Percentiles rank a stretch among this genome's conserved stretches.
phyloP scores from a whole-genome alignment of 345 rosid species.

The Hevea brasiliensis region DNA sequence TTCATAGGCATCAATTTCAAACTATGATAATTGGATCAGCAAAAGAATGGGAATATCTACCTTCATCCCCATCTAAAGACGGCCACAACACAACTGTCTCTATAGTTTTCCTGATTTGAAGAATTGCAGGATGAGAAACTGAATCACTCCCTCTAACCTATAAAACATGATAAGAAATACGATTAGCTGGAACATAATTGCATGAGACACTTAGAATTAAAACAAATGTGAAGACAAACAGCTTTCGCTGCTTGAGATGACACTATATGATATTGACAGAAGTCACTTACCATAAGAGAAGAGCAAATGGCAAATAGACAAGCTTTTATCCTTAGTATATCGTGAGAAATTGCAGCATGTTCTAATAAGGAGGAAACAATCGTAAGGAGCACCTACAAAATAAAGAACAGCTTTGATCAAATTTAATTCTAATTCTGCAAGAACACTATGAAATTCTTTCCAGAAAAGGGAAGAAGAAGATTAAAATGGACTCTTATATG shows the following conservation, averaged over 20 bases:
- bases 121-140: slow-evolving; percentile 44
- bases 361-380: slow-evolving; percentile 49
- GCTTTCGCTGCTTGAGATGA: neutral
- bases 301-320: slow-evolving; percentile 83
- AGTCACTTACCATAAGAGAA: slow-evolving; percentile 64
- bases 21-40: neutral
- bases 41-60: slow-evolving; percentile 35
- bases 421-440: neutral
- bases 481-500: neutral
- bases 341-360: slow-evolving; percentile 42
- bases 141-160: slow-evolving; percentile 69
- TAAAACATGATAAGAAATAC: slow-evolving; percentile 16
- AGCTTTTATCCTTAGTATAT: slow-evolving; percentile 64
- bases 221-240: slow-evolving; percentile 3
- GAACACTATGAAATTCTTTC: neutral
- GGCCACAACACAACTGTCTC: slow-evolving; percentile 73
- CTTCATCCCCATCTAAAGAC: slow-evolving; percentile 64
- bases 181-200: slow-evolving; percentile 21
- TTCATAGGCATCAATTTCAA: slow-evolving; percentile 12
- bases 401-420: neutral
- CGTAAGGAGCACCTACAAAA: slow-evolving; percentile 70
- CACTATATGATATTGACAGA: slow-evolving; percentile 6
- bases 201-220: slow-evolving; percentile 16
- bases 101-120: slow-evolving; percentile 49
- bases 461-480: slow-evolving; percentile 1